phyloP scores from a whole-genome alignment of 2,329 filamentous ascomycete genomes.

The Aspergillus japonicus region DNA sequence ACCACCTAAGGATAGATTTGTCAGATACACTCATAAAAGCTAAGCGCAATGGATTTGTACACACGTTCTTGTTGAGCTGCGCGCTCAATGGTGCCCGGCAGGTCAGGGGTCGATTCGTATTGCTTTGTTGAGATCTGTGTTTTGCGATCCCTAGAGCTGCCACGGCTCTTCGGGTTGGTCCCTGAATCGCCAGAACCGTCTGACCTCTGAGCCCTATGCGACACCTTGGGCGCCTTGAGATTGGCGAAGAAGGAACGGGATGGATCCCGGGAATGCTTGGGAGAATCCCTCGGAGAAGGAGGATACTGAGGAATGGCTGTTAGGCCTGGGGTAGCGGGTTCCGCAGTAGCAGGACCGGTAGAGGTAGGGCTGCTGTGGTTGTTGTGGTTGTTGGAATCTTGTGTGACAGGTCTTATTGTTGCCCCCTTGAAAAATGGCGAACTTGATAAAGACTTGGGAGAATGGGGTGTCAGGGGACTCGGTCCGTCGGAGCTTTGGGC shows the following conservation, averaged over 20 bases:
- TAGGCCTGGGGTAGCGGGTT: constrained; percentile 42
- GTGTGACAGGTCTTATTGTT: constrained; percentile 43
- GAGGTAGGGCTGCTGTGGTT: constrained; percentile 32
- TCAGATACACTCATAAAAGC: constrained; percentile 6
- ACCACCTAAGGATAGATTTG: constrained; percentile 19
- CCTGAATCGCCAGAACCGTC: constrained; percentile 39
- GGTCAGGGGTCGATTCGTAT: constrained; percentile 45
- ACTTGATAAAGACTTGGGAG: constrained; percentile 38
- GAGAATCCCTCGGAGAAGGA: constrained; percentile 41
- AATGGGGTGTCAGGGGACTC: constrained; percentile 39
- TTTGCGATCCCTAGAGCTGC: constrained; percentile 46
- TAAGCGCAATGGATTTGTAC: constrained; percentile 3
- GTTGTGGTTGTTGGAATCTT: constrained; percentile 33
- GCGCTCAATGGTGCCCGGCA: constrained; percentile 33
- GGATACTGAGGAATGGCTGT: constrained; percentile 48
- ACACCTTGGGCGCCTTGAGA: constrained; percentile 48
- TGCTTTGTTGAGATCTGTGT: constrained; percentile 35
- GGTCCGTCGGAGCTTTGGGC: constrained; percentile 36
- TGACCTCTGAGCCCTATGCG: constrained; percentile 42
- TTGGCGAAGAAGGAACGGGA: constrained; percentile 50
- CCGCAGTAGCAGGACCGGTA: constrained; percentile 22
- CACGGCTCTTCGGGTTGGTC: constrained; percentile 43
- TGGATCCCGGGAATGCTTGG: constrained; percentile 44
- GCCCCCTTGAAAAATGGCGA: constrained; percentile 39
- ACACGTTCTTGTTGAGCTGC: constrained; percentile 31